phyloP scores from a whole-genome alignment of 208 protist species.

The Trichomonas vaginalis region DNA sequence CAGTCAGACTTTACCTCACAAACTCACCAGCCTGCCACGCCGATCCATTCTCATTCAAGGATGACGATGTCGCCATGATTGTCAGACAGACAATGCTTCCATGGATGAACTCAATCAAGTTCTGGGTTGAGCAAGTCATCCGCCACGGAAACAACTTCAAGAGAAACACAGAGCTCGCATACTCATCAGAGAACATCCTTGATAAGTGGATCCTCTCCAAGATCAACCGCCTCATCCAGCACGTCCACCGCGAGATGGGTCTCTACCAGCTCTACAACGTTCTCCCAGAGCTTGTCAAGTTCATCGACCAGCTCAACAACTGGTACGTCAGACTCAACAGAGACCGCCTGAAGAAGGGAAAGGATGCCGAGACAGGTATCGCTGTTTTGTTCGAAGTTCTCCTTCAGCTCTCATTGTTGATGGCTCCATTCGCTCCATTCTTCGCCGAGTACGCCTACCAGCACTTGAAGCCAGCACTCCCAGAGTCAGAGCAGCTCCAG shows the following conservation, averaged over 20 bases:
- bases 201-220: constrained; percentile 92
- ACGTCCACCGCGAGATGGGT: constrained; percentile 58
- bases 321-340: constrained; percentile 96
- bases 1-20: constrained; percentile 84
- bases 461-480: constrained; percentile 67
- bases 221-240: constrained; percentile 66
- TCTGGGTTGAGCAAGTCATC: constrained; percentile 68
- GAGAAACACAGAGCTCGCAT: not conserved
- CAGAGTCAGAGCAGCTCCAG: constrained; percentile 50
- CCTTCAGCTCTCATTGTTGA: constrained; percentile 47
- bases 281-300: constrained; percentile 78
- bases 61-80: constrained; percentile 70
- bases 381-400: constrained; percentile 69
- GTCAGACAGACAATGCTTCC: constrained; percentile 91
- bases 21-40: constrained; percentile 95
- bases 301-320: constrained; percentile 92
- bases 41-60: constrained; percentile 59
- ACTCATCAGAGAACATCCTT: constrained; percentile 55
- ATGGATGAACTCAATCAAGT: constrained; percentile 89
- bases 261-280: constrained; percentile 94
- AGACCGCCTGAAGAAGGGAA: constrained; percentile 52
- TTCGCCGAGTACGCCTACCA: constrained; percentile 89
- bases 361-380: constrained; percentile 20
- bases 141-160: constrained; percentile 59
- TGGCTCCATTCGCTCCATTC: constrained; percentile 95